A percentile compares a stretch with the other conserved stretches of the same genome.
Evolutionary conservation across 257 asterid genomes (phyloP).

Genomic region (Nicotiana knightiana): DNA sequence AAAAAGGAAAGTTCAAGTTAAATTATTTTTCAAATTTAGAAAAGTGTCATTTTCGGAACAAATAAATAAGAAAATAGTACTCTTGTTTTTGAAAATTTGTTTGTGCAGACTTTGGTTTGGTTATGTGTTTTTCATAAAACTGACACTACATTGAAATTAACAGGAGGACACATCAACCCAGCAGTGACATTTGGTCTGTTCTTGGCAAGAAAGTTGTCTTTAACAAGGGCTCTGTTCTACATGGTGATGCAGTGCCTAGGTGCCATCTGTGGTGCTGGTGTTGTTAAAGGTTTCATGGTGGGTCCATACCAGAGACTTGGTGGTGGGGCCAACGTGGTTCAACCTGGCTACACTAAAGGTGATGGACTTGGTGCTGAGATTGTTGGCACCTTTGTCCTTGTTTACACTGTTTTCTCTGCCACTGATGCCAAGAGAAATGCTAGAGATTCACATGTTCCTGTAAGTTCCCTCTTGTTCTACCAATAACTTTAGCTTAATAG

Average conservation of each 20-base stretch:
- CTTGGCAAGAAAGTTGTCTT: constrained; percentile 42
- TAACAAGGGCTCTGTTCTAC: constrained; percentile 34
- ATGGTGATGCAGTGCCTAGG: constrained; percentile 13
- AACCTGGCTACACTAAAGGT: constrained; percentile 7
- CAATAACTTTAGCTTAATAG: not conserved
- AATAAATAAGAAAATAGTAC: constrained; percentile 20
- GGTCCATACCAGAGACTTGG: not conserved
- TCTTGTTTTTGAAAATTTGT: constrained; percentile 17
- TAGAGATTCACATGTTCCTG: constrained; percentile 51
- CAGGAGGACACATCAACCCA: constrained; percentile 50
- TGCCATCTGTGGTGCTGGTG: constrained; percentile 21
- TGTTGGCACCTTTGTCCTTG: constrained; percentile 8
- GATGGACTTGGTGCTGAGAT: constrained; percentile 50
- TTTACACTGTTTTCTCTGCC: constrained; percentile 29
- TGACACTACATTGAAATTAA: not conserved
- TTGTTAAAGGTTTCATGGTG: constrained; percentile 8
- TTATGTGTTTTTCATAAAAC: constrained; percentile 16
- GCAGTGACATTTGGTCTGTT: constrained; percentile 7
- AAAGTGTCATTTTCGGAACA: no score
- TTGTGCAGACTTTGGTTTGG: not conserved
- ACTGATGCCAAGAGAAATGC: constrained; percentile 78
- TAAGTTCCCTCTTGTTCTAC: constrained; percentile 10
- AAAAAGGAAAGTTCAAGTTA: no score
- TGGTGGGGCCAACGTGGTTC: not conserved
- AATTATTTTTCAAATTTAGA: no score